Base-by-base conservation (phyloP, 352 stramenopile species). In the Phytophthora pisi region DNA sequence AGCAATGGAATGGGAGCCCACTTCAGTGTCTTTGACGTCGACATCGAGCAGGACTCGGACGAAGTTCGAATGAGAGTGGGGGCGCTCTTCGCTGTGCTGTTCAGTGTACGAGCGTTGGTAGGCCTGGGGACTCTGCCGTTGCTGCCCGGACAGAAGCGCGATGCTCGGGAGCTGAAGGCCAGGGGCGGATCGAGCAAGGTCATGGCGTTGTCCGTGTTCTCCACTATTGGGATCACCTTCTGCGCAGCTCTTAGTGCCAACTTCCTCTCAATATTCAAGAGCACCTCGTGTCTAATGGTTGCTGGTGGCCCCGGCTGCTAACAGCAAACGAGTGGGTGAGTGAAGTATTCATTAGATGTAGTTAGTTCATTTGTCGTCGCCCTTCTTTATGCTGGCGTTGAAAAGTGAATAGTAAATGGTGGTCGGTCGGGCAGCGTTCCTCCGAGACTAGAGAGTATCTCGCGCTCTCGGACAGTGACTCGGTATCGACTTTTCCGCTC, bases 41-140 rank as follows among this genome's bases (percentile, higher is more conserved):
- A 91, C 43, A 87, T 93, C 43, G 28, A 76, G 15, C 57, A 66
- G 3, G 87, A 95, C 52, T 78, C 75, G 6, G 26, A 60, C 10
- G 53, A 78, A 28, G 85, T 92, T 56, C 80, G 83, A 6, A 79
- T 81, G 76, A 69, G 91, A 43, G 80, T 88, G 34, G 81, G 79
- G 0, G 75, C 77, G 3, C 72, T 77, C 13, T 84, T 87, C 24
- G 76, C 85, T 15, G 76, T 90, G 47, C 78, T 90, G 46, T 91
- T 81, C 46, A 80, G 66, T 3, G 53, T 90, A 16, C 75, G 79
- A 40, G 57, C 89, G 16, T 30, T 82, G 13, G 51, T 84, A 13
- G 78, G 79, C 49, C 45, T 88, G 31, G 72, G 64, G 0, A 70
- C 86, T 23, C 42, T 90, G 7, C 71, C 78, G 5, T 61, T 95